These are phyloP conservation scores for Penicillium sumatraense DNA, from an alignment of 2,329 filamentous ascomycete species.

Conservation along the genomic window DNA sequence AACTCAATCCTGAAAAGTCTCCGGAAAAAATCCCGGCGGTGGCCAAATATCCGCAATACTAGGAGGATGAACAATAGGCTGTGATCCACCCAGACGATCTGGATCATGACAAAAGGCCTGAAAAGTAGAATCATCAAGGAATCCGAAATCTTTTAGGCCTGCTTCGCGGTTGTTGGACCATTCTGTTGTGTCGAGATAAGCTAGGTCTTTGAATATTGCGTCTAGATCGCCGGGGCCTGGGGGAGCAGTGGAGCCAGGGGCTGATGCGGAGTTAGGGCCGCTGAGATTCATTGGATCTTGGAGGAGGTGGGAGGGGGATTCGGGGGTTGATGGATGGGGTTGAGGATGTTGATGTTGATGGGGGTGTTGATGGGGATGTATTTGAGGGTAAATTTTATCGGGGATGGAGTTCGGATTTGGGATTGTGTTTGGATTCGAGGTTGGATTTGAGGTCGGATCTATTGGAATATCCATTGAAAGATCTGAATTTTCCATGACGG, in stretches of 20 bases:
- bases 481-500: slow-evolving; percentile 34
- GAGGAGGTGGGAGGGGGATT: slow-evolving; percentile 22
- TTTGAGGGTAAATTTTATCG: slow-evolving; percentile 20
- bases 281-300: too few relatives aligned
- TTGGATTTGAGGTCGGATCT: background rate
- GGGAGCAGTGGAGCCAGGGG: background rate
- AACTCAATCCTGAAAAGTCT: slow-evolving; percentile 39
- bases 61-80: slow-evolving; percentile 42
- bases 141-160: slow-evolving; percentile 49
- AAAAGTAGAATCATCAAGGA: slow-evolving; percentile 49
- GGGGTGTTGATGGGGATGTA: slow-evolving; percentile 2
- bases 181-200: slow-evolving; percentile 51
- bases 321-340: slow-evolving; percentile 36
- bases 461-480: slow-evolving; percentile 10
- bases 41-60: slow-evolving; percentile 50
- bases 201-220: slow-evolving; percentile 51
- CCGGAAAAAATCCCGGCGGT: slow-evolving; percentile 47
- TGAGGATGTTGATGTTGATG: slow-evolving; percentile 9
- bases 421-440: background rate
- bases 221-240: slow-evolving; percentile 40
- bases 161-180: slow-evolving; percentile 48
- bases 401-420: slow-evolving; percentile 2
- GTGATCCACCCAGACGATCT: slow-evolving; percentile 43
- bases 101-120: slow-evolving; percentile 52
- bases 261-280: background rate